Conservation (phyloP, 2,329 filamentous ascomycete genomes). For the Botrytis deweyae region DNA sequence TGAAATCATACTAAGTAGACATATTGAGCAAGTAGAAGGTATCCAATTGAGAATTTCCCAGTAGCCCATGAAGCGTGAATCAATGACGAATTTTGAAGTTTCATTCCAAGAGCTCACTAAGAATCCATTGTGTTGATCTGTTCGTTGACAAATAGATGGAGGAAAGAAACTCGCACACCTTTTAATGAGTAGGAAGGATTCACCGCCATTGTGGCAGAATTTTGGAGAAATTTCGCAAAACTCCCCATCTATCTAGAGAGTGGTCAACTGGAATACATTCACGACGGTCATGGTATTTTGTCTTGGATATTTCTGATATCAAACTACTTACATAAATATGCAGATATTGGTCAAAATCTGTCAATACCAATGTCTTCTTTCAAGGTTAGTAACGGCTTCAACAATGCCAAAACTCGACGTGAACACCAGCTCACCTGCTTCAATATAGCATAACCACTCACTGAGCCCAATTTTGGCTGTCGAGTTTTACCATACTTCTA, state of each 20-base stretch:
- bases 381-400: slow-evolving; percentile 15
- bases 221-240: background rate
- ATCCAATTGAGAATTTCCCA: background rate
- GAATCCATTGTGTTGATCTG: background rate
- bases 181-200: background rate
- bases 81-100: background rate
- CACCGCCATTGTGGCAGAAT: background rate
- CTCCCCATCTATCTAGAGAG: background rate
- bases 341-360: background rate
- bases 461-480: slow-evolving; percentile 58
- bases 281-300: background rate
- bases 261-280: background rate
- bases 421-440: slow-evolving; percentile 11
- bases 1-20: background rate
- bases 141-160: background rate
- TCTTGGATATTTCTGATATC: background rate
- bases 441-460: slow-evolving; percentile 36
- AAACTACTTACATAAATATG: background rate
- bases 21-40: background rate
- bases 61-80: background rate
- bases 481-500: slow-evolving; percentile 47
- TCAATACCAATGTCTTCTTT: slow-evolving; percentile 18
- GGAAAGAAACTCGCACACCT: background rate
- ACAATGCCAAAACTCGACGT: background rate
- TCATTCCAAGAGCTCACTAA: background rate